Percentiles rank a stretch among this genome's conserved stretches.
Conservation (phyloP, 169 alveolate species). For the Plasmodium blacklocki region DNA sequence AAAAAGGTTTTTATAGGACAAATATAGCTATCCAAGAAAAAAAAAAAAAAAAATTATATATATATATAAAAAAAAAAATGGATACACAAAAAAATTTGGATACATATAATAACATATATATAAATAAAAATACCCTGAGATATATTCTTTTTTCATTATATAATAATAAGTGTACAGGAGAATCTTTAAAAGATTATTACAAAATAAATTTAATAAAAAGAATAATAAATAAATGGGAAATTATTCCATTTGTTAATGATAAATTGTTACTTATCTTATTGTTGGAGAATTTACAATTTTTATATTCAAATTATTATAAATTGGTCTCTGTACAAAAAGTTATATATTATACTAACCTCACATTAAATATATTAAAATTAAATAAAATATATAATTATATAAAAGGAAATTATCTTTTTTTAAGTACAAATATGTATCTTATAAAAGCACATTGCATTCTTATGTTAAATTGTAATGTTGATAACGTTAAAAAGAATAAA, state of each 20-base stretch:
- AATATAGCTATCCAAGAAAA: not conserved
- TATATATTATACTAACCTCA: slow-evolving; percentile 20
- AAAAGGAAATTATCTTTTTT: slow-evolving; percentile 34
- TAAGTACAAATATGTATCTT: slow-evolving; percentile 13
- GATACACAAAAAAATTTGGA: not conserved
- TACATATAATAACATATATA: not conserved
- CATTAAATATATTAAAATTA: slow-evolving; percentile 13
- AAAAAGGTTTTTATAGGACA: slow-evolving; percentile 8
- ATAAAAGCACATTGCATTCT: slow-evolving; percentile 30
- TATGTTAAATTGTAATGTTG: not conserved
- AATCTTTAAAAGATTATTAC: not conserved
- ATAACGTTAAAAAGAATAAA: not conserved
- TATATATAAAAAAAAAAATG: not conserved
- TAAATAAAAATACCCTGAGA: not conserved
- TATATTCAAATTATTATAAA: slow-evolving; percentile 32
- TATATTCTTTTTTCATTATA: not conserved
- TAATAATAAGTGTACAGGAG: not conserved
- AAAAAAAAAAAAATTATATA: not conserved
- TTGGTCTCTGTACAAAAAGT: slow-evolving; percentile 5
- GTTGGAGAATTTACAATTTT: slow-evolving; percentile 35
- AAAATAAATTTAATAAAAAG: slow-evolving; percentile 5
- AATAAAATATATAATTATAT: slow-evolving; percentile 15
- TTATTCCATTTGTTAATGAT: slow-evolving; percentile 25
- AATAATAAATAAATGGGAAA: slow-evolving; percentile 11
- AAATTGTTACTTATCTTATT: slow-evolving; percentile 5